Evolutionary conservation across 2,329 filamentous ascomycete genomes (phyloP).

Genomic region (Pyricularia grisea): DNA sequence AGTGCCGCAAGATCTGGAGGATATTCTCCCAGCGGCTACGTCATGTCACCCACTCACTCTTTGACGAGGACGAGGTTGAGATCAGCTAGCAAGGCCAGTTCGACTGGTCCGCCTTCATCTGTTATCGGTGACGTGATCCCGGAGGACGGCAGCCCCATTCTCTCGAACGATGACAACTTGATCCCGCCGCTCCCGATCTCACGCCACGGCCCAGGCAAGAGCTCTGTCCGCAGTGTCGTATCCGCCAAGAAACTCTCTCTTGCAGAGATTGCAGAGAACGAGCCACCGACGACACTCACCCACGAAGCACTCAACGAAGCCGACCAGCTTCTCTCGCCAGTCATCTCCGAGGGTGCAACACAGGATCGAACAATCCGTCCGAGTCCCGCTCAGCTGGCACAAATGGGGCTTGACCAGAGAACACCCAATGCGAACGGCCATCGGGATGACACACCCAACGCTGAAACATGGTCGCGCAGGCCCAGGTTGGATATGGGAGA

Average conservation of each 20-base stretch:
- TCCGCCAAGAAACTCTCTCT: conserved; percentile 40
- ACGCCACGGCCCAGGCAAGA: conserved; percentile 45
- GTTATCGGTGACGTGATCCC: not conserved
- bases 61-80: conserved; percentile 44
- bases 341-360: not conserved
- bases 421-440: not conserved
- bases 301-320: conserved; percentile 44
- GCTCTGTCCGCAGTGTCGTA: conserved; percentile 39
- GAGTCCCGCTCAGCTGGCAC: conserved; percentile 24
- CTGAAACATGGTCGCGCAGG: not conserved
- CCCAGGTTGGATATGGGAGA: not conserved
- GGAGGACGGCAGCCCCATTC: conserved; percentile 14
- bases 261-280: conserved; percentile 48
- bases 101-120: conserved; percentile 13
- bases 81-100: conserved; percentile 44
- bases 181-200: conserved; percentile 34
- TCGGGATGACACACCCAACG: not conserved
- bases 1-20: conserved; percentile 57
- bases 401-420: conserved; percentile 15
- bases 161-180: not conserved
- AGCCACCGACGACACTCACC: conserved; percentile 38
- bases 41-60: conserved; percentile 59
- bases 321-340: conserved; percentile 27
- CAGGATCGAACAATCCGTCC: conserved; percentile 26
- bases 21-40: conserved; percentile 58